These are phyloP conservation scores for Clonostachys chloroleuca DNA, from an alignment of 2,329 filamentous ascomycete species.

Conservation along the genomic window DNA sequence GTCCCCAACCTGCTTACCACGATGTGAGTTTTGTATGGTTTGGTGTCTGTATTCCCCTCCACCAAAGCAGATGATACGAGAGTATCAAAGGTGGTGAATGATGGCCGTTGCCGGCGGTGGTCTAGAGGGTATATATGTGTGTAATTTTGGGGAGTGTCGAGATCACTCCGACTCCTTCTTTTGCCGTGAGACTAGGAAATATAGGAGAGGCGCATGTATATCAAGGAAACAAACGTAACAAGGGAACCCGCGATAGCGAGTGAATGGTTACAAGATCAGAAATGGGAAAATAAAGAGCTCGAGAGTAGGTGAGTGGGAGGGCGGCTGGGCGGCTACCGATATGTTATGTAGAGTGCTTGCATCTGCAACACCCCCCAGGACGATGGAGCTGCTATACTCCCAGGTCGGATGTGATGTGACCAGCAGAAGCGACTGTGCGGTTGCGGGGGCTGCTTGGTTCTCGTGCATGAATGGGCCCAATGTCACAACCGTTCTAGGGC, in stretches of 20 bases:
- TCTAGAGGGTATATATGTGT: no score
- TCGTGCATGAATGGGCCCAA: conserved; percentile 1
- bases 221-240: conserved; percentile 7
- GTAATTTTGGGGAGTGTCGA: no score
- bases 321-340: conserved; percentile 35
- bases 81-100: no score
- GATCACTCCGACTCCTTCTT: not conserved
- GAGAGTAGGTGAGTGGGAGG: conserved; percentile 24
- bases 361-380: not conserved
- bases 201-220: conserved; percentile 4
- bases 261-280: conserved; percentile 14
- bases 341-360: conserved; percentile 39
- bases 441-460: not conserved
- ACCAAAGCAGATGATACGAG: no score
- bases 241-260: no score
- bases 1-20: no score
- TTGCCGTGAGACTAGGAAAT: conserved; percentile 4
- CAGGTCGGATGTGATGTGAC: conserved; percentile 2
- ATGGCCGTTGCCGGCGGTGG: no score
- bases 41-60: no score
- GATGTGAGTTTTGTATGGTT: no score
- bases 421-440: not conserved
- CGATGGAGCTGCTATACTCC: no score
- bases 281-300: conserved; percentile 33
- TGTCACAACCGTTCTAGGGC: conserved; percentile 1